A percentile compares a stretch with the other conserved stretches of the same genome.
Conservation (phyloP, 768 basidiomycete genomes). For the Paxillus rubicundulus region DNA sequence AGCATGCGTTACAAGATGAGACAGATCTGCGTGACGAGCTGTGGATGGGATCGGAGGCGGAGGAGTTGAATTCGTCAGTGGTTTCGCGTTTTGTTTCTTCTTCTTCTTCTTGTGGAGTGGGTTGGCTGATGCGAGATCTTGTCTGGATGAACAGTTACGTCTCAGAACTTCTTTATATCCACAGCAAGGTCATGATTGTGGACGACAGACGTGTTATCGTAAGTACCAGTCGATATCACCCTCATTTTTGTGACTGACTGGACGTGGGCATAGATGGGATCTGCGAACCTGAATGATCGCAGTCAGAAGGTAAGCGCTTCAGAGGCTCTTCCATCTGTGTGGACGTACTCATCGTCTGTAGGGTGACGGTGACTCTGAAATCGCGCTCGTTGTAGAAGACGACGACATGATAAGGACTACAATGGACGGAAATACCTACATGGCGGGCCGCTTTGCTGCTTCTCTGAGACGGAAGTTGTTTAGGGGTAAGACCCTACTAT, state of each 20-base stretch:
- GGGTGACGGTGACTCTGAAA: conserved; percentile 95
- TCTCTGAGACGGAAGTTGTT: conserved; percentile 80
- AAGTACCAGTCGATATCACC: conserved; percentile 26
- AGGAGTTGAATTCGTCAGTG: conserved; percentile 77
- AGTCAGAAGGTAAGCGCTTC: conserved; percentile 58
- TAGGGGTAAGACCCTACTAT: conserved; percentile 50
- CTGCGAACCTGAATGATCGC: conserved; percentile 90
- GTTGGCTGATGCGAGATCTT: conserved; percentile 8
- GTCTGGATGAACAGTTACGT: conserved; percentile 53
- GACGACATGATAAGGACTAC: conserved; percentile 65
- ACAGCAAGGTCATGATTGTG: conserved; percentile 91
- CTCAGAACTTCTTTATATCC: conserved; percentile 79
- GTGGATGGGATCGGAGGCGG: conserved; percentile 82
- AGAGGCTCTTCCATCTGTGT: not conserved
- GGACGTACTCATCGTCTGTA: conserved; percentile 25
- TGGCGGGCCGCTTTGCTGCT: conserved; percentile 78
- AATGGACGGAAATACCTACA: conserved; percentile 77
- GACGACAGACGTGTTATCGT: conserved; percentile 90
- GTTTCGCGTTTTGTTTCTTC: conserved; percentile 1
- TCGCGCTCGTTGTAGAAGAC: conserved; percentile 91
- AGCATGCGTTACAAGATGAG: conserved; percentile 69
- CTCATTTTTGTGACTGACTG: conserved; percentile 5
- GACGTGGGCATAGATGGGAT: conserved; percentile 64
- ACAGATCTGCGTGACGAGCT: conserved; percentile 67
- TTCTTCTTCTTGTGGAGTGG: not conserved